Conservation (phyloP, 2,329 filamentous ascomycete genomes). For the Coniochaeta sp. region DNA sequence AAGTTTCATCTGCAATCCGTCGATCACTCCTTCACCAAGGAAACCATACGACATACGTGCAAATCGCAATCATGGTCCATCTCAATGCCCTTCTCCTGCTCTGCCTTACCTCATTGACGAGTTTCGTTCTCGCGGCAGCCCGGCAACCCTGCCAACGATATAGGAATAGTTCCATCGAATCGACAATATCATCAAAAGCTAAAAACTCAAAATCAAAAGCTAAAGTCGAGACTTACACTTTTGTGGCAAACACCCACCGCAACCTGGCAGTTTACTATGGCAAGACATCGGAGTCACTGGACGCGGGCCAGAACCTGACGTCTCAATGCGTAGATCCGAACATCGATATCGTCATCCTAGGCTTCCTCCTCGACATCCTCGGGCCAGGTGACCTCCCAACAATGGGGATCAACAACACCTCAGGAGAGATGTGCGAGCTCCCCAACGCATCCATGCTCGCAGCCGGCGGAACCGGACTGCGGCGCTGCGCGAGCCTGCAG, state of each 20-base stretch:
- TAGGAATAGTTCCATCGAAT: background rate
- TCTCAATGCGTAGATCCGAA: constrained; percentile 11
- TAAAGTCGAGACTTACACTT: no score
- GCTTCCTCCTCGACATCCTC: constrained; percentile 5
- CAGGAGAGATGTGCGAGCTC: background rate
- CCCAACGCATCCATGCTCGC: constrained; percentile 1
- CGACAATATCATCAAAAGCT: no score
- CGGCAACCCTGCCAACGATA: background rate
- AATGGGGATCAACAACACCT: background rate
- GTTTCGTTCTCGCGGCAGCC: background rate
- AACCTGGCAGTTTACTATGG: constrained; percentile 12
- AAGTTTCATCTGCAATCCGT: no score
- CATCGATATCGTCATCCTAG: constrained; percentile 10
- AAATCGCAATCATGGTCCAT: background rate
- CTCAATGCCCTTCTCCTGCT: background rate
- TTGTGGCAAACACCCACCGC: background rate
- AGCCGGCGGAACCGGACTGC: constrained; percentile 1
- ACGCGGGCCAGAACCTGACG: constrained; percentile 1
- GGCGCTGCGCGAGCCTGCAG: constrained; percentile 26
- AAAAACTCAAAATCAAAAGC: no score
- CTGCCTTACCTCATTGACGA: background rate
- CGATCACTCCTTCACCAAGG: no score
- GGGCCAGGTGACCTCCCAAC: background rate
- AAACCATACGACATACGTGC: no score
- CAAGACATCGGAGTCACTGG: constrained; percentile 1